Percentiles rank a stretch among this genome's conserved stretches.
These are phyloP conservation scores for Kwoniella shandongensis DNA, from an alignment of 768 basidiomycete species.

Conservation along the genomic window DNA sequence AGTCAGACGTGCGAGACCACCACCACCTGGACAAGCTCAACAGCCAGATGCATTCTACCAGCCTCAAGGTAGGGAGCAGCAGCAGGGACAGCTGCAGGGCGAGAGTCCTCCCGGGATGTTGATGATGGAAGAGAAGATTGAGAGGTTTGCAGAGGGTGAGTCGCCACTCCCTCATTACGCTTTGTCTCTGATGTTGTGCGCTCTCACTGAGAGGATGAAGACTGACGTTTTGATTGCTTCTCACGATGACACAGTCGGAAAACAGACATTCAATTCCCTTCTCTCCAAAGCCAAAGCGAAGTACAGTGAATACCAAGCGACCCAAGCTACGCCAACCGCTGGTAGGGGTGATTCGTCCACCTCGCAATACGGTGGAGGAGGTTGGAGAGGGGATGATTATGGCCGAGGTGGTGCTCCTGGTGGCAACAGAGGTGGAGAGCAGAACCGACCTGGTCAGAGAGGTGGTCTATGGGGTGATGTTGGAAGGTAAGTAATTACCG, in stretches of 20 bases:
- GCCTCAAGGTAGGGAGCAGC: constrained; percentile 1
- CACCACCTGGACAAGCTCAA: constrained; percentile 13
- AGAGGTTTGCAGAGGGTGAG: constrained; percentile 48
- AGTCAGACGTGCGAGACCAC: constrained; percentile 28
- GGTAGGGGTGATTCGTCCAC: constrained; percentile 11
- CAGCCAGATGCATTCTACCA: constrained; percentile 10
- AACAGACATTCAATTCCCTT: constrained; percentile 51
- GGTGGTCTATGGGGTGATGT: constrained; percentile 8
- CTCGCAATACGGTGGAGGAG: constrained; percentile 20
- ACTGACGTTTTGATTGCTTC: constrained; percentile 5
- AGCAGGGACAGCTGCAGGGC: constrained; percentile 15
- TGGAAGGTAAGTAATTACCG: too few relatives aligned
- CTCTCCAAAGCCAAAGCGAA: constrained; percentile 44
- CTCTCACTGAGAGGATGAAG: not conserved
- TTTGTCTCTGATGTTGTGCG: not conserved
- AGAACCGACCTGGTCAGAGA: constrained; percentile 22
- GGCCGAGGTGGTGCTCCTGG: constrained; percentile 20
- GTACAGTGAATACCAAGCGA: constrained; percentile 46
- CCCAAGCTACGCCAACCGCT: constrained; percentile 14
- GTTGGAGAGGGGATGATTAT: constrained; percentile 11
- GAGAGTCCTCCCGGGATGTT: constrained; percentile 44
- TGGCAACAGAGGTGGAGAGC: constrained; percentile 39
- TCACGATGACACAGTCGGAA: constrained; percentile 41
- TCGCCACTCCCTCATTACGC: not conserved
- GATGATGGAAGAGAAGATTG: constrained; percentile 48